Evolutionary conservation across 83 land plant species (phyloP), one percentile per base, ranked within the genome.

Genomic region (Picea mariana): DNA sequence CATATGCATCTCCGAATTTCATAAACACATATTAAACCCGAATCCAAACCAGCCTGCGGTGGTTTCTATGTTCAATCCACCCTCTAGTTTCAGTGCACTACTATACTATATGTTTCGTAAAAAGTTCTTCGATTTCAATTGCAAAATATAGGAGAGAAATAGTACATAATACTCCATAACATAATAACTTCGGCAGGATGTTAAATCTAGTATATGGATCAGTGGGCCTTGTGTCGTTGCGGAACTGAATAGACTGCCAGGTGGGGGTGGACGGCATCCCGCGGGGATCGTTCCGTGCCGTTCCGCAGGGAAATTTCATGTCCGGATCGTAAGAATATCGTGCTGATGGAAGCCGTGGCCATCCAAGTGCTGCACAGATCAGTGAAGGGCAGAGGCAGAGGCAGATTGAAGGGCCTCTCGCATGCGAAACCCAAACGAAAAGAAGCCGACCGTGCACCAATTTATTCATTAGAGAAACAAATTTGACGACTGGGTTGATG

Each of bases 161-260:
- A 11, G 13, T 11, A 52, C 12, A 52, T 9, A 11, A 11, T 52
- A 52, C 3, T 52, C 58, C 0, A 52, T 52, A 52, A 21, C 52
- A 81, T 3, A 78, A 81, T 42, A 78, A 78, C 6, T 81, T 78
- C 31, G 82, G 63, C 12, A 68, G 63, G 49, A 69, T 71, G 8
- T 40, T 79, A 7, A 79, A 79, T 64, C 81, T 68, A 18, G 31
- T 79, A 5, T 63, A 69, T 31, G 82, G 82, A 38, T 67, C 78
- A 17, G 82, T 67, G 0, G 77, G 62, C 15, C 75, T 81, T 12
- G 42, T 68, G 26, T 81, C 77, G 82, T 66, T 77, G 9, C 61
- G 77, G 16, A 81, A 47, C 24, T 81, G 82, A 78, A 26, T n/a
- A n/a, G 9, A 69, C 4, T 81, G 78, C 24, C 78, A 81, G 24